These are phyloP conservation scores for Polychaeton citri DNA, from an alignment of 2,329 filamentous ascomycete species.

Conservation along the genomic window DNA sequence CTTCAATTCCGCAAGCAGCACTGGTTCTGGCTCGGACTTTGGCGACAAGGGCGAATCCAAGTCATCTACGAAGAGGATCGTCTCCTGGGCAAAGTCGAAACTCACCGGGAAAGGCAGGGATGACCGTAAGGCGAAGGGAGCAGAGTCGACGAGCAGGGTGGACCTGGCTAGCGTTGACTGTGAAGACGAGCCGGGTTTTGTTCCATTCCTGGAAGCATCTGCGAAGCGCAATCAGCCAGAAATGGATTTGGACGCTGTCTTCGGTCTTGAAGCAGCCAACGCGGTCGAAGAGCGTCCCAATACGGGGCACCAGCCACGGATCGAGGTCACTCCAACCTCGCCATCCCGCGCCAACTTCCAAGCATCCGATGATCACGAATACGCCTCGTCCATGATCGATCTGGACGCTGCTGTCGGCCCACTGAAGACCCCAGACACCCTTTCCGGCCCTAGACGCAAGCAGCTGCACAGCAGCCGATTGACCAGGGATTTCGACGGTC, in stretches of 20 bases:
- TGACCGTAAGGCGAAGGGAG: slow-evolving; percentile 39
- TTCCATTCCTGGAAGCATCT: slow-evolving; percentile 3
- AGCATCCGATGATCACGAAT: slow-evolving; percentile 30
- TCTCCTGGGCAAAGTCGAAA: slow-evolving; percentile 46
- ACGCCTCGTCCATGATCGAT: slow-evolving; percentile 73
- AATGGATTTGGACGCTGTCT: slow-evolving; percentile 20
- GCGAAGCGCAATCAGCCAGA: slow-evolving; percentile 11
- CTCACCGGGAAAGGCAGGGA: slow-evolving; percentile 28
- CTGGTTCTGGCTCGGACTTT: background rate
- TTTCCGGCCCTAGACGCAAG: slow-evolving; percentile 50
- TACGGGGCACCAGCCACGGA: slow-evolving; percentile 1
- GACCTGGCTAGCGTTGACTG: slow-evolving; percentile 18
- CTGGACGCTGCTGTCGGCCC: slow-evolving; percentile 85
- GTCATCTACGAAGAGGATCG: slow-evolving; percentile 50
- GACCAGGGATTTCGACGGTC: slow-evolving; percentile 54
- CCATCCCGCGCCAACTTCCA: background rate
- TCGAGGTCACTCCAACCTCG: slow-evolving; percentile 8
- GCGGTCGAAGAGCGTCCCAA: background rate
- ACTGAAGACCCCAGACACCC: slow-evolving; percentile 64
- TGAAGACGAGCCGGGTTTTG: slow-evolving; percentile 1
- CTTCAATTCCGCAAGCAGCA: slow-evolving; percentile 8
- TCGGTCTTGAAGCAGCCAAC: slow-evolving; percentile 6
- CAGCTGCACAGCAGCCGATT: slow-evolving; percentile 65
- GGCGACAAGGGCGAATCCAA: background rate
- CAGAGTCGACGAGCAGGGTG: background rate